Conservation (phyloP, 2,329 filamentous ascomycete genomes). For the Sclerotinia sclerotiorum region DNA sequence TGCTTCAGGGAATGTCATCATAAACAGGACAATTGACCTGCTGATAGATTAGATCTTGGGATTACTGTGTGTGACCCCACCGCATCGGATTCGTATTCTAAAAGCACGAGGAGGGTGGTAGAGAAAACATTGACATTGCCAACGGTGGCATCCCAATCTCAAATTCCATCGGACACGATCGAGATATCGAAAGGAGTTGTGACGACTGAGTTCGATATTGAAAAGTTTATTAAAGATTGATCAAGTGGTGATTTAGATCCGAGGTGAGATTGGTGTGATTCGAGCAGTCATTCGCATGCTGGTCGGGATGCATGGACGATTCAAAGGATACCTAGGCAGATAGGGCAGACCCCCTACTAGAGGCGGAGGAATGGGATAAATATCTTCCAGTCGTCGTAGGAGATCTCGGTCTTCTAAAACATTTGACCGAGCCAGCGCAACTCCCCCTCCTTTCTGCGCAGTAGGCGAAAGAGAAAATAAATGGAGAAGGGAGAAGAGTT, state of each 20-base stretch:
- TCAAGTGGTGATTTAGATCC: not conserved
- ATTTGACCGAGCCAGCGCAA: constrained; percentile 24
- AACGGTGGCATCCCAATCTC: not conserved
- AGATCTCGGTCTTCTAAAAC: constrained; percentile 25
- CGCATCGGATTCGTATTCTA: not conserved
- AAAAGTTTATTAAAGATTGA: not conserved
- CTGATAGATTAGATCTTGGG: constrained; percentile 13
- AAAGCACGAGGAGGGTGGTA: not conserved
- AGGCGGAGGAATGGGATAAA: constrained; percentile 17
- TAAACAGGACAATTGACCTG: constrained; percentile 3
- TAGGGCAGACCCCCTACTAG: not conserved
- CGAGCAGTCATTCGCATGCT: not conserved
- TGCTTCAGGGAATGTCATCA: constrained; percentile 17
- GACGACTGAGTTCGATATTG: not conserved
- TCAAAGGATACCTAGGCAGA: not conserved
- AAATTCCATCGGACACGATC: not conserved
- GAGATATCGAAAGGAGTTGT: not conserved
- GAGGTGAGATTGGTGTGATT: constrained; percentile 11
- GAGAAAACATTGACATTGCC: not conserved
- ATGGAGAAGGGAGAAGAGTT: constrained; percentile 6
- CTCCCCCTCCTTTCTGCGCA: constrained; percentile 23
- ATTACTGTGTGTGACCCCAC: not conserved
- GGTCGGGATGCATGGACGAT: not conserved
- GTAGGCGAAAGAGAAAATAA: constrained; percentile 1
- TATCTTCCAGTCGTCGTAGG: constrained; percentile 13